Evolutionary conservation across 2,329 filamentous ascomycete species (phyloP).

Genomic region (Dactylonectria estremocensis): DNA sequence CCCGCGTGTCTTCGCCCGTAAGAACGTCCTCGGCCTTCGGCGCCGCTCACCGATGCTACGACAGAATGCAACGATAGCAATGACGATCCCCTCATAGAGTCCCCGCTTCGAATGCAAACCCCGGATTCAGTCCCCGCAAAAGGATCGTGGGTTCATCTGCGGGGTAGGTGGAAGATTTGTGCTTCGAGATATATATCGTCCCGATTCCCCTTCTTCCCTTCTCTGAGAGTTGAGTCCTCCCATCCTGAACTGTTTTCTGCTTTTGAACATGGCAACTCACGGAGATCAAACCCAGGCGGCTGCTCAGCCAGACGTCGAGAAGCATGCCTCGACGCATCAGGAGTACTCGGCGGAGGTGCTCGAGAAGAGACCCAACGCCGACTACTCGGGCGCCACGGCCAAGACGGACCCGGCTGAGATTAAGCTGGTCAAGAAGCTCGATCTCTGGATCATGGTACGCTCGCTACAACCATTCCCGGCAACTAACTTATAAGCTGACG

Average conservation of each 20-base stretch:
- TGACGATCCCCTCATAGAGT: background rate
- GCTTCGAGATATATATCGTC: background rate
- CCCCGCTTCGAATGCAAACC: constrained; percentile 9
- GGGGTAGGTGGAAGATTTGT: background rate
- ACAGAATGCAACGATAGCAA: background rate
- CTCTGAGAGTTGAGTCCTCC: background rate
- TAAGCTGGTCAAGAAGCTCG: constrained; percentile 14
- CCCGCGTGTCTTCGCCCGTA: background rate
- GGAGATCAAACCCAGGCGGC: background rate
- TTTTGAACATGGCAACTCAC: background rate
- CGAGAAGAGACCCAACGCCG: constrained; percentile 9
- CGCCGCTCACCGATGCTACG: constrained; percentile 1
- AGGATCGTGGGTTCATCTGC: background rate
- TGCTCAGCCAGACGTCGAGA: background rate
- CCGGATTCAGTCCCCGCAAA: background rate
- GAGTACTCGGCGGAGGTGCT: background rate
- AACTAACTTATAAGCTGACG: background rate
- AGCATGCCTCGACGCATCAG: constrained; percentile 1
- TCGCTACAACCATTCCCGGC: too few relatives aligned
- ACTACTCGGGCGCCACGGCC: constrained; percentile 13
- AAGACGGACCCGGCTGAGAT: constrained; percentile 23
- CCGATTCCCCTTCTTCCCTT: background rate
- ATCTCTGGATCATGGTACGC: constrained; percentile 12
- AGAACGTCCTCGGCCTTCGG: constrained; percentile 2
- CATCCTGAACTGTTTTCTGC: background rate